phyloP scores from a whole-genome alignment of 2,329 filamentous ascomycete genomes.

The Pseudogymnoascus sp. region DNA sequence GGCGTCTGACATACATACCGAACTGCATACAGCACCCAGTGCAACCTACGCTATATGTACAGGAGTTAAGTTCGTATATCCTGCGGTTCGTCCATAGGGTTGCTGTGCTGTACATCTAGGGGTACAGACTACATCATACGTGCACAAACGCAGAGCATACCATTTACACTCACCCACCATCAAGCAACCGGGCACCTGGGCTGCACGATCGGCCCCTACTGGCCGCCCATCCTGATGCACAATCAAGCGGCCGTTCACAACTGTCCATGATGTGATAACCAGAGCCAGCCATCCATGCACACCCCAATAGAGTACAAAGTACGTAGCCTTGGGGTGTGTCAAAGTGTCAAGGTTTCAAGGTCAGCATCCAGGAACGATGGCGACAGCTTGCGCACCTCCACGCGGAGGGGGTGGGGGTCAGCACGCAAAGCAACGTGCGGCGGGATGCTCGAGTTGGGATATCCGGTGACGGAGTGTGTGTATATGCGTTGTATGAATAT shows the following conservation, averaged over 20 bases:
- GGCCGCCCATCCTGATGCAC: neutral
- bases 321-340: neutral
- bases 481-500: neutral
- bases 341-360: neutral
- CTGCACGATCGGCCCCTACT: neutral
- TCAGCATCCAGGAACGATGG: neutral
- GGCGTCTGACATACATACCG: neutral
- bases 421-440: neutral
- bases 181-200: neutral
- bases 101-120: neutral
- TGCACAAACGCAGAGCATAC: neutral
- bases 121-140: neutral
- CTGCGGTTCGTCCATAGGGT: neutral
- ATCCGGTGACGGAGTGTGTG: neutral
- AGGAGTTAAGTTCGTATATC: neutral
- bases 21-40: neutral
- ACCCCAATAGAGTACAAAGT: neutral
- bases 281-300: constrained; percentile 2
- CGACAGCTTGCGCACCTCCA: neutral
- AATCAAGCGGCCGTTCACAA: neutral
- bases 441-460: neutral
- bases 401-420: neutral
- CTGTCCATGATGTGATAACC: constrained; percentile 3
- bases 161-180: neutral
- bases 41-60: neutral